These are phyloP conservation scores for Xerocomellus amylosporus DNA, from an alignment of 768 basidiomycete genomes.

Conservation along the genomic window DNA sequence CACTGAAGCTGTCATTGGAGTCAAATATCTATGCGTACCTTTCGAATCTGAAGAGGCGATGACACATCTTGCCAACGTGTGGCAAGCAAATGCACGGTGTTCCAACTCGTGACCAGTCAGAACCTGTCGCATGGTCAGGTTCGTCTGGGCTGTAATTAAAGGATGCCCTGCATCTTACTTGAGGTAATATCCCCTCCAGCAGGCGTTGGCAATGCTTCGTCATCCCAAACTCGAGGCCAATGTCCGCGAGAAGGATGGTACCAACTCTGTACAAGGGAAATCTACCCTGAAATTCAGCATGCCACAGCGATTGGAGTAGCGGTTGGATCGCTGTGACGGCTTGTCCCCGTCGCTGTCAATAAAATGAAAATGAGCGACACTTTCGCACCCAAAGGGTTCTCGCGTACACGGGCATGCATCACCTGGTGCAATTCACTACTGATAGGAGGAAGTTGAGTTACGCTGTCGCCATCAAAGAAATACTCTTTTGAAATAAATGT, in stretches of 20 bases:
- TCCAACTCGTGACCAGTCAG: conserved; percentile 72
- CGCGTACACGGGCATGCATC: conserved; percentile 40
- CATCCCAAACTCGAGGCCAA: conserved; percentile 76
- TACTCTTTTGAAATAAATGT: conserved; percentile 57
- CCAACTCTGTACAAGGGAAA: conserved; percentile 66
- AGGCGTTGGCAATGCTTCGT: conserved; percentile 60
- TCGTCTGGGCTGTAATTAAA: not conserved
- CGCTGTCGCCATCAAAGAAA: conserved; percentile 39
- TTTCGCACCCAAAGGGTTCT: conserved; percentile 11
- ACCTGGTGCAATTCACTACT: conserved; percentile 43
- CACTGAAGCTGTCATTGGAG: conserved; percentile 14
- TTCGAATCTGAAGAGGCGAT: conserved; percentile 52
- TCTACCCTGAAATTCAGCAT: conserved; percentile 74
- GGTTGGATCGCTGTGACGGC: conserved; percentile 59
- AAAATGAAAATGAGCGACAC: conserved; percentile 3
- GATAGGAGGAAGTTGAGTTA: conserved; percentile 35
- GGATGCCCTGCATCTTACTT: conserved; percentile 43
- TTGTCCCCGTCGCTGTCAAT: conserved; percentile 59
- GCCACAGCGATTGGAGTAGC: conserved; percentile 71
- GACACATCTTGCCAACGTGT: conserved; percentile 72
- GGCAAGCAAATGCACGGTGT: conserved; percentile 70
- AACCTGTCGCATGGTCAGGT: conserved; percentile 42
- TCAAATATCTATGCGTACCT: conserved; percentile 34
- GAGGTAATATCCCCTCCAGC: conserved; percentile 79
- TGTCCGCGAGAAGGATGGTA: conserved; percentile 71